Evolutionary conservation across 2,329 filamentous ascomycete species (phyloP), one percentile per base, ranked within the genome.

Genomic region (Lithohypha guttulata): DNA sequence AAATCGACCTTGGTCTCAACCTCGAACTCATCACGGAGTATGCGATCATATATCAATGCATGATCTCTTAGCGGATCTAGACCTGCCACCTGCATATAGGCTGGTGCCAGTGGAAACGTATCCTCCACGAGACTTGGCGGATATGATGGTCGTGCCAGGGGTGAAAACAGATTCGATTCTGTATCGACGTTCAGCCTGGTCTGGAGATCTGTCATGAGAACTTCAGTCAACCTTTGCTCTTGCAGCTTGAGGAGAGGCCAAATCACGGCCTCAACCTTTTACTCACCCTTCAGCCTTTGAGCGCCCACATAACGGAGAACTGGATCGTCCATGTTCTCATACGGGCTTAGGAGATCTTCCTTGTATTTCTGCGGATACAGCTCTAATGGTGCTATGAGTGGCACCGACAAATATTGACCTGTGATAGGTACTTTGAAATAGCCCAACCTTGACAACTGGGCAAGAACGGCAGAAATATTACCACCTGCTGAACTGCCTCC

Each of bases 401-500:
- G 34, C 6, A 27, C 60, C 39, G 56, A 59, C 15, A 68, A 55
- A 45, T 63, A 68, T 7, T 62, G 53, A 1, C 68, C 69, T 0
- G 69, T 71, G 7, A 71, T 43, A 3, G 59, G 58, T 1, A 64
- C 62, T 2, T 54, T 53, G 1, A 69, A 50, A 8, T 56, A 51
- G 18, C 66, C 57, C 34, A 68, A 61, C 2, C 61, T 55, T 1
- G 61, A 59, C 2, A 62, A 53, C 44, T 65, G 64, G 0, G 56
- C 57, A 14, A 62, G 45, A 3, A 56, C 55, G 15, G 63, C 55
- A 1, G 61, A 52, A 39, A 68, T 58, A 45, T 54, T 59, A 1
- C 51, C 66, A 10, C 68, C 68, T 0, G 69, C 65, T 13, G 64
- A 68, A 2, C 59, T 57, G 1, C 69, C 68, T 15, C 66, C 67